These are phyloP conservation scores for Vitis labrusca DNA, from an alignment of 164 flowering plant species.

Conservation along the genomic window DNA sequence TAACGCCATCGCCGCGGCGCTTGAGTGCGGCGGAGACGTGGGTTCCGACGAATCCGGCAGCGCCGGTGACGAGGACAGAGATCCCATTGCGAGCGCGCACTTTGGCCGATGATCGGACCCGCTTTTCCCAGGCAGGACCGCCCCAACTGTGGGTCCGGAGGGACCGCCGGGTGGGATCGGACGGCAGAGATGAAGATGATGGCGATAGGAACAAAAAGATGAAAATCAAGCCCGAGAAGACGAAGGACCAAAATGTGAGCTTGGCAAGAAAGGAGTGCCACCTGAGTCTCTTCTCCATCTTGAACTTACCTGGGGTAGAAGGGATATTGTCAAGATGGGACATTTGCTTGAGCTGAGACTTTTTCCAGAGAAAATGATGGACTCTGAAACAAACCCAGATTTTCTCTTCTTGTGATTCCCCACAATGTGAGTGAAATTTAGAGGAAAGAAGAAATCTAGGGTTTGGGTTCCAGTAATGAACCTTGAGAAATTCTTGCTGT, in stretches of 20 bases:
- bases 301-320: conserved; percentile 93
- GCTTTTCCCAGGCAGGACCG: conserved; percentile 71
- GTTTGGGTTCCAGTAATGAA: conserved; percentile 14
- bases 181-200: conserved; percentile 28
- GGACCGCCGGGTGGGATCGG: conserved; percentile 55
- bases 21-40: conserved; percentile 79
- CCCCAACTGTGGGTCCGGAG: conserved; percentile 54
- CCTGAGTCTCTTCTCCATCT: conserved; percentile 73
- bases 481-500: not conserved
- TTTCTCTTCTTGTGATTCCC: not conserved
- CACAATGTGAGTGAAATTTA: not conserved
- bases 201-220: conserved; percentile 65
- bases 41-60: conserved; percentile 91
- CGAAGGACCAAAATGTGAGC: conserved; percentile 65
- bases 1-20: conserved; percentile 85
- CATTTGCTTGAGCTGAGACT: conserved; percentile 50
- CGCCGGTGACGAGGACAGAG: conserved; percentile 87
- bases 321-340: conserved; percentile 69
- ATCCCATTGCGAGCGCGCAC: conserved; percentile 55
- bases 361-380: conserved; percentile 13
- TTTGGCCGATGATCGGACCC: conserved; percentile 64
- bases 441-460: not conserved
- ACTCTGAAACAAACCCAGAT: conserved; percentile 11
- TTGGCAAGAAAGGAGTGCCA: conserved; percentile 61
- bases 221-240: conserved; percentile 54